Conservation (phyloP, 768 basidiomycete genomes). For the Suillus spraguei region DNA sequence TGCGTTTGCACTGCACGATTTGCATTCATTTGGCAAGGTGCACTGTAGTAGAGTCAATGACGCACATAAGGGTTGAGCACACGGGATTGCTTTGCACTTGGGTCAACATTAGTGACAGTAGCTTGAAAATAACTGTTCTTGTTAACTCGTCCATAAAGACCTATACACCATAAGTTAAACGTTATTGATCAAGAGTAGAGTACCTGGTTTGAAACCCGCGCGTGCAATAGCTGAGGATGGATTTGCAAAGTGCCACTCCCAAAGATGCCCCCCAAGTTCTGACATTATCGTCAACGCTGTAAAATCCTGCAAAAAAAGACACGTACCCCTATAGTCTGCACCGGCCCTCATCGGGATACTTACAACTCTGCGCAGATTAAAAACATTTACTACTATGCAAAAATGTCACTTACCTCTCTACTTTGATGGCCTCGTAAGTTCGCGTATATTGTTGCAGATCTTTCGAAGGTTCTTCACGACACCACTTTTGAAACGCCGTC, state of each 20-base stretch:
- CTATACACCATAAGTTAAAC: constrained; percentile 30
- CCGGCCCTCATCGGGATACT: constrained; percentile 55
- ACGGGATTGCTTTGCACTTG: constrained; percentile 74
- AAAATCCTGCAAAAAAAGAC: background rate
- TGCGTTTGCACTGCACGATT: constrained; percentile 57
- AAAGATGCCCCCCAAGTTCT: constrained; percentile 48
- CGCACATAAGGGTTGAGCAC: constrained; percentile 70
- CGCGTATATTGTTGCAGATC: constrained; percentile 74
- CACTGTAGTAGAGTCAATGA: background rate
- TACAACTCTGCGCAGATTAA: constrained; percentile 46
- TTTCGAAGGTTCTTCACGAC: constrained; percentile 44
- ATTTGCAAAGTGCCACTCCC: constrained; percentile 64
- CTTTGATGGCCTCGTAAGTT: constrained; percentile 48
- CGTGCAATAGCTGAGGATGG: constrained; percentile 60
- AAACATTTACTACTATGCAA: constrained; percentile 8
- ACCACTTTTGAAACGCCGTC: constrained; percentile 47
- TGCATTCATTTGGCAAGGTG: background rate
- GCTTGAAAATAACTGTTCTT: constrained; percentile 62
- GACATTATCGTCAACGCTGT: constrained; percentile 2
- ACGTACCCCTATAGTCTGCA: constrained; percentile 69
- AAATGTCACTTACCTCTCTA: constrained; percentile 52
- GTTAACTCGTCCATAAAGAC: constrained; percentile 64
- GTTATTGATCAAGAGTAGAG: background rate
- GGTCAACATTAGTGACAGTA: constrained; percentile 77
- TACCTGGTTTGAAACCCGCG: constrained; percentile 54